Conservation (phyloP, 2,329 filamentous ascomycete genomes). For the Polytolypa hystricis region DNA sequence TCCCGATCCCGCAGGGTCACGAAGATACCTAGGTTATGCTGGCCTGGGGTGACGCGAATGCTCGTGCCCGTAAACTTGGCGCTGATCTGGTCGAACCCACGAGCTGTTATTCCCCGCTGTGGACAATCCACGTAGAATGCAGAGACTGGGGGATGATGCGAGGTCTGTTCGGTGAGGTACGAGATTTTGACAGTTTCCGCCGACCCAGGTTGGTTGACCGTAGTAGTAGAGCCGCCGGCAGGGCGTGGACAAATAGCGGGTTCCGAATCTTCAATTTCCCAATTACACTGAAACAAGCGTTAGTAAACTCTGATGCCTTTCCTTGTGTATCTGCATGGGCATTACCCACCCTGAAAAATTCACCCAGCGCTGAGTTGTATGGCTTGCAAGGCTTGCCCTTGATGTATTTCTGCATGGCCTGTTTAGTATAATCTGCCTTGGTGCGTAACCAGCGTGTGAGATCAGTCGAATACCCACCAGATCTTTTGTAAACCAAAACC, state of each 20-base stretch:
- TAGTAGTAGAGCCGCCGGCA: constrained; percentile 22
- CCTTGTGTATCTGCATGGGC: too few relatives aligned
- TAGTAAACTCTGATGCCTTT: too few relatives aligned
- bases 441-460: too few relatives aligned
- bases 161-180: constrained; percentile 95
- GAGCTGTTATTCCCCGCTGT: constrained; percentile 74
- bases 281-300: constrained; percentile 61
- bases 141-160: constrained; percentile 92
- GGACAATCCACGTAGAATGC: constrained; percentile 91
- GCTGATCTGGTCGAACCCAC: constrained; percentile 89
- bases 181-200: constrained; percentile 77
- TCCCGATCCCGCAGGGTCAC: constrained; percentile 69
- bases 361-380: constrained; percentile 92
- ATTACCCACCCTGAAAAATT: constrained; percentile 78
- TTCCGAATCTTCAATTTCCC: constrained; percentile 75
- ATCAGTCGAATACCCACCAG: constrained; percentile 47
- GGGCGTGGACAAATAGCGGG: constrained; percentile 45
- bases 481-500: constrained; percentile 99
- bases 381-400: constrained; percentile 98
- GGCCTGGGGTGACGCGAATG: constrained; percentile 79
- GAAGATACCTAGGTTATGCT: constrained; percentile 94
- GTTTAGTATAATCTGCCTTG: background rate
- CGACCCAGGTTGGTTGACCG: too few relatives aligned
- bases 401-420: constrained; percentile 74
- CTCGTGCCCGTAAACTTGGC: constrained; percentile 97